Conservation (phyloP, 192 early-diverging fungal genomes). For the Umbelopsis ramanniana region DNA sequence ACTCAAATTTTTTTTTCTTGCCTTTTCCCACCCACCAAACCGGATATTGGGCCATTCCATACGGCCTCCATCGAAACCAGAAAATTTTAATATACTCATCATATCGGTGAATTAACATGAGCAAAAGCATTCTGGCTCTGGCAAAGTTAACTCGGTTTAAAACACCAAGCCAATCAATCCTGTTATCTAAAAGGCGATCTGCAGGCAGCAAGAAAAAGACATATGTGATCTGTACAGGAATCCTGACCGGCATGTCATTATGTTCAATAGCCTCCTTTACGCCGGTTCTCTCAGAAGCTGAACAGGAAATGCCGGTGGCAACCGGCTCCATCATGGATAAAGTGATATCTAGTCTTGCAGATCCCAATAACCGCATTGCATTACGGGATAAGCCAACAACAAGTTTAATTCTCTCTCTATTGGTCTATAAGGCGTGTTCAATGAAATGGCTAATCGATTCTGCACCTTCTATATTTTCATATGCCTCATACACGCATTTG, state of each 20-base stretch:
- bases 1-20: neutral
- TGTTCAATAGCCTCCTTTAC: neutral
- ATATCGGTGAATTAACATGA: neutral
- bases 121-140: neutral
- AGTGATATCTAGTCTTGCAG: slow-evolving; percentile 27
- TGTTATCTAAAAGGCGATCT: neutral
- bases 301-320: neutral
- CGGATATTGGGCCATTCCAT: neutral
- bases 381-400: slow-evolving; percentile 52
- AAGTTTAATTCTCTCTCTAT: slow-evolving; percentile 64
- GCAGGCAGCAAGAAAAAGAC: neutral
- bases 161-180: neutral
- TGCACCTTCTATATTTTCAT: slow-evolving; percentile 58
- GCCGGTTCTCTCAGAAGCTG: neutral
- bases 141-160: neutral
- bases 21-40: slow-evolving; percentile 8
- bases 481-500: slow-evolving; percentile 57
- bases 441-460: slow-evolving; percentile 63
- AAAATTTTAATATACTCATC: neutral
- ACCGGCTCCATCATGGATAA: neutral
- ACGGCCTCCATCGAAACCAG: neutral
- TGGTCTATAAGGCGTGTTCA: slow-evolving; percentile 76
- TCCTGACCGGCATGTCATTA: neutral
- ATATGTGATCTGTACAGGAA: neutral
- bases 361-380: slow-evolving; percentile 44